Evolutionary conservation across 306 rosid species (phyloP).

Genomic region (Pyrus pyrifolia): DNA sequence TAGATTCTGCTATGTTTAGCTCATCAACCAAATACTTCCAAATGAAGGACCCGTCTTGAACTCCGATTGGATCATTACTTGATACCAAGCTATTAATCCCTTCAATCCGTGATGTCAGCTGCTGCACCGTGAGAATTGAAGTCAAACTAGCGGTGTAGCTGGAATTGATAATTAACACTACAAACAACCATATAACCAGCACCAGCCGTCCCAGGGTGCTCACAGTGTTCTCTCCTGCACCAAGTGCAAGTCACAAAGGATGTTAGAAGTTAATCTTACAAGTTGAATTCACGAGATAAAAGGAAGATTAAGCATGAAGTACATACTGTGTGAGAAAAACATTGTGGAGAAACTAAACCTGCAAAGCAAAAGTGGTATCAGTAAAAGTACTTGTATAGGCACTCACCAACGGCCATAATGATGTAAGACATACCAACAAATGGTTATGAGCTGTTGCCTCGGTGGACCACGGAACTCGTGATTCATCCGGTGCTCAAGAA

Average conservation of each 20-base stretch:
- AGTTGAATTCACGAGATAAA: neutral
- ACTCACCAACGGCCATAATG: neutral
- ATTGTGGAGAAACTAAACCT: slow-evolving; percentile 91
- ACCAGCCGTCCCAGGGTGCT: slow-evolving; percentile 75
- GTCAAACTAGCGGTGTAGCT: slow-evolving; percentile 96
- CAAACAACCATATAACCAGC: slow-evolving; percentile 80
- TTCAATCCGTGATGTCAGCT: slow-evolving; percentile 61
- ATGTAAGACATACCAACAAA: slow-evolving; percentile 48
- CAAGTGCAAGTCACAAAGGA: slow-evolving; percentile 21
- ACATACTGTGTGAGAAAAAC: slow-evolving; percentile 86
- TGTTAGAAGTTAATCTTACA: slow-evolving; percentile 12
- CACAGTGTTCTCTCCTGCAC: slow-evolving; percentile 67
- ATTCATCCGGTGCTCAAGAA: slow-evolving; percentile 83
- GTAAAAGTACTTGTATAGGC: neutral
- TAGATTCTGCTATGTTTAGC: slow-evolving; percentile 54
- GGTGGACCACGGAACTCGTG: slow-evolving; percentile 83
- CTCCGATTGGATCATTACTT: slow-evolving; percentile 59
- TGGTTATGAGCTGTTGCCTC: slow-evolving; percentile 63
- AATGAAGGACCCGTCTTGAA: slow-evolving; percentile 72
- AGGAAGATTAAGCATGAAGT: slow-evolving; percentile 4
- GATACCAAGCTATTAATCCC: slow-evolving; percentile 70
- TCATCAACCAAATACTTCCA: slow-evolving; percentile 56
- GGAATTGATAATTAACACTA: slow-evolving; percentile 82
- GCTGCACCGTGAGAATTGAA: slow-evolving; percentile 75
- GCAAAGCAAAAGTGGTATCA: slow-evolving; percentile 34